phyloP scores from a whole-genome alignment of 2,329 filamentous ascomycete species.

The Aspergillus felis region DNA sequence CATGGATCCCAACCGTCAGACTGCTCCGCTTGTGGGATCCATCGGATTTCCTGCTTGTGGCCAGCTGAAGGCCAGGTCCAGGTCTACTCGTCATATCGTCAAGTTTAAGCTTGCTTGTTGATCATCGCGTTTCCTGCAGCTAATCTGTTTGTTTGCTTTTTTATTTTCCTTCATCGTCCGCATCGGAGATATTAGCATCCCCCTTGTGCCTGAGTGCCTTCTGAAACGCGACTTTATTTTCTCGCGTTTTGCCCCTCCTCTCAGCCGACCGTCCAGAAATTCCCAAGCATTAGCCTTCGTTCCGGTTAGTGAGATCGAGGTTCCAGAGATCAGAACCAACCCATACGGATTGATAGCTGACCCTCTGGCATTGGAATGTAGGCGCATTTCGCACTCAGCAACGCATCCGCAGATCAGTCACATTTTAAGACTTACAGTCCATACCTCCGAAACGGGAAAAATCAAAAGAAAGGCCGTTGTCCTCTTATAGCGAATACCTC shows the following conservation, averaged over 20 bases:
- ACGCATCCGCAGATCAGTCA: conserved; percentile 17
- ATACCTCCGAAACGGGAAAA: conserved; percentile 14
- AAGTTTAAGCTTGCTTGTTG: not conserved
- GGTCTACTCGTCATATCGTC: not conserved
- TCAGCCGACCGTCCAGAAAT: not conserved
- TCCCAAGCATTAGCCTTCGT: not conserved
- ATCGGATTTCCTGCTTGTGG: not conserved
- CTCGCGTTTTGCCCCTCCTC: not conserved
- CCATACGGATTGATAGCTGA: not conserved
- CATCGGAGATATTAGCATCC: not conserved
- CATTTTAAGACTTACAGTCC: not conserved
- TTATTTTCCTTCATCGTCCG: not conserved
- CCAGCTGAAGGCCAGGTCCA: not conserved
- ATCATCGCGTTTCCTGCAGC: conserved; percentile 7
- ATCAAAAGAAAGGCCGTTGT: conserved; percentile 9
- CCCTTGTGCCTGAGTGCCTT: not conserved
- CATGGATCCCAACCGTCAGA: conserved; percentile 7
- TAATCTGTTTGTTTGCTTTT: conserved; percentile 1
- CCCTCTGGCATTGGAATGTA: conserved; percentile 22
- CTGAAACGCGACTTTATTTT: not conserved
- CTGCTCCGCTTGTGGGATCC: conserved; percentile 3
- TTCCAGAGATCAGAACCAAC: not conserved
- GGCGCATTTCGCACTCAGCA: conserved; percentile 9
- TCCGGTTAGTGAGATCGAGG: not conserved
- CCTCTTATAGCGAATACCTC: conserved; percentile 1